A percentile compares a stretch with the other conserved stretches of the same genome.
phyloP scores from a whole-genome alignment of 495 filamentous ascomycete genomes.

The Trichoderma gamsii region DNA sequence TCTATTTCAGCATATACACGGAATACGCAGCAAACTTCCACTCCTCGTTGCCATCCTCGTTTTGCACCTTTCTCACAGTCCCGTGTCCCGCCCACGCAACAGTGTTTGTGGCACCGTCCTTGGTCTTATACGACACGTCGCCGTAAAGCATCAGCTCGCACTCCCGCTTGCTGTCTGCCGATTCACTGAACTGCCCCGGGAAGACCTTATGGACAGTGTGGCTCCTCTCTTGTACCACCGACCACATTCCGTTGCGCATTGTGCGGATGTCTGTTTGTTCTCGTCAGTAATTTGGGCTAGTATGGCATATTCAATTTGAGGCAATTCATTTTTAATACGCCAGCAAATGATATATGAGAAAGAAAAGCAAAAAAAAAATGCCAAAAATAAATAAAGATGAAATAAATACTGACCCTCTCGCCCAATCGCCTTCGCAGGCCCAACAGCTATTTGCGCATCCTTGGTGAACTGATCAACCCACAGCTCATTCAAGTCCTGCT shows the following conservation, averaged over 20 bases:
- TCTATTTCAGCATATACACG: slow-evolving; percentile 2
- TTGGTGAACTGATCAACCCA: slow-evolving; percentile 27
- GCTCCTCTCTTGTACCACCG: slow-evolving; percentile 18
- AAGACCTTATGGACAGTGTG: slow-evolving; percentile 24
- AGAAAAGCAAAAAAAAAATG: neutral
- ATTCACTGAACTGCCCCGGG: slow-evolving; percentile 21
- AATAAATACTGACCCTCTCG: slow-evolving; percentile 20
- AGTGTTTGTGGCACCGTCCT: slow-evolving; percentile 18
- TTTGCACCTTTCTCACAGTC: slow-evolving; percentile 21
- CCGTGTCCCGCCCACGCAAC: slow-evolving; percentile 26
- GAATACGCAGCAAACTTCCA: slow-evolving; percentile 13
- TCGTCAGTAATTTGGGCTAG: neutral
- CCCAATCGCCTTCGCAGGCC: slow-evolving; percentile 21
- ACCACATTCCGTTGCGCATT: slow-evolving; percentile 13
- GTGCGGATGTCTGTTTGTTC: neutral
- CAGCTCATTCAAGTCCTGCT: slow-evolving; percentile 23
- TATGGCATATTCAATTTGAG: neutral
- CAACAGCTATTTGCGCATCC: slow-evolving; percentile 24
- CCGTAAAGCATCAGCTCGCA: slow-evolving; percentile 27
- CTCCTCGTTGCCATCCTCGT: slow-evolving; percentile 15
- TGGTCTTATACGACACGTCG: slow-evolving; percentile 19
- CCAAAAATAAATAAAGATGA: neutral
- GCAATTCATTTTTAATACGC: too few relatives aligned
- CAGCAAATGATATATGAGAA: neutral
- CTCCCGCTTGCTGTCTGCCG: neutral